Evolutionary conservation across 768 basidiomycete genomes (phyloP).

Genomic region (Xerocomellus amylosporus): DNA sequence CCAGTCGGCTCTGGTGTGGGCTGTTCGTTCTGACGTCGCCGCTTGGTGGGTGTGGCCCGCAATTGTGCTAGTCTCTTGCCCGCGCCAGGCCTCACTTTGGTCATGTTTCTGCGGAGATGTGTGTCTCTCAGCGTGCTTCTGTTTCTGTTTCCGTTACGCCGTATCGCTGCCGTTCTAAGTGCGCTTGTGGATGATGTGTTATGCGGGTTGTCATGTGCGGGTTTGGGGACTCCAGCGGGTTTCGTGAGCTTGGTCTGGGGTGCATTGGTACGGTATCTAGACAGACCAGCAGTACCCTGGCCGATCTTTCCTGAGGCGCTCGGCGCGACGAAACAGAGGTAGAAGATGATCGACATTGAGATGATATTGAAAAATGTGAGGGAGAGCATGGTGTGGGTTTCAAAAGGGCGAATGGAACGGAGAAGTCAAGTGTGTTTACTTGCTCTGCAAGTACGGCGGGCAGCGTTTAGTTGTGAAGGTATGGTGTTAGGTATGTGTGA

Average conservation of each 20-base stretch:
- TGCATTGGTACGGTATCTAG: constrained; percentile 4
- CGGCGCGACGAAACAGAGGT: constrained; percentile 5
- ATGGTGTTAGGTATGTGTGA: background rate
- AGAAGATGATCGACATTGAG: constrained; percentile 11
- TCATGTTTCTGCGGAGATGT: background rate
- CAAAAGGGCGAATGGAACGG: background rate
- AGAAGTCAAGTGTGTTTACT: background rate
- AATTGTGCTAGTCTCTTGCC: background rate
- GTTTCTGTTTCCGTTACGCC: background rate
- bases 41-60: constrained; percentile 15
- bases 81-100: background rate
- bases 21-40: constrained; percentile 22
- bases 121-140: background rate
- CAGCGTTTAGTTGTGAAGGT: background rate
- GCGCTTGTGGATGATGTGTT: constrained; percentile 6
- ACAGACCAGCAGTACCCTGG: background rate
- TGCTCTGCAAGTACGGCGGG: constrained; percentile 18
- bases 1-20: constrained; percentile 45
- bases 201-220: background rate
- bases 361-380: constrained; percentile 12
- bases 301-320: constrained; percentile 3
- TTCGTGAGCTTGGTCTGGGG: background rate
- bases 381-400: constrained; percentile 5
- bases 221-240: background rate
- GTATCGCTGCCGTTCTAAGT: background rate